Conservation (phyloP, 495 filamentous ascomycete genomes). For the Xylaria cubensis region DNA sequence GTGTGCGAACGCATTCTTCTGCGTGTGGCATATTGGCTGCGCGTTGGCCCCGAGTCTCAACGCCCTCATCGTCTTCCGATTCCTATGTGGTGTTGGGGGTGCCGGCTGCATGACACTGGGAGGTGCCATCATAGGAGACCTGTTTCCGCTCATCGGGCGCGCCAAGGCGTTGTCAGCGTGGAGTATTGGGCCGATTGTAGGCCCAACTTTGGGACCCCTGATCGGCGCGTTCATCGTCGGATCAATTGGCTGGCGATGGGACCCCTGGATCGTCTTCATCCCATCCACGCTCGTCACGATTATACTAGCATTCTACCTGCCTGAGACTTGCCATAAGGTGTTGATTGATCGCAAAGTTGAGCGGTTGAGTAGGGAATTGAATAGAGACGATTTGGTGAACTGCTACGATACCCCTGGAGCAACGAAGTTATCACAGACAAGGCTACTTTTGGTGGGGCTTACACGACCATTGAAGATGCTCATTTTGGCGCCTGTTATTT, state of each 20-base stretch:
- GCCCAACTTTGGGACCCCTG: constrained; percentile 54
- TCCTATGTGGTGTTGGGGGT: constrained; percentile 68
- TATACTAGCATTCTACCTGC: constrained; percentile 55
- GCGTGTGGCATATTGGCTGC: constrained; percentile 73
- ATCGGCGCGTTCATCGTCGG: constrained; percentile 60
- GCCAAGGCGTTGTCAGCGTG: constrained; percentile 65
- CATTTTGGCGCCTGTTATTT: constrained; percentile 67
- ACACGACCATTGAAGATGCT: constrained; percentile 63
- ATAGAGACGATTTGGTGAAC: constrained; percentile 40
- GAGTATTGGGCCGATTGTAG: constrained; percentile 50
- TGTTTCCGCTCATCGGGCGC: constrained; percentile 61
- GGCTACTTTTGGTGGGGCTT: constrained; percentile 47
- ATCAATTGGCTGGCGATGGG: constrained; percentile 65
- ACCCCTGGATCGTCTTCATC: constrained; percentile 64
- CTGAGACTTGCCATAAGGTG: constrained; percentile 61
- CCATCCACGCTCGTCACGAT: constrained; percentile 47
- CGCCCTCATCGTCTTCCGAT: constrained; percentile 67
- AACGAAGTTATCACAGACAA: constrained; percentile 29
- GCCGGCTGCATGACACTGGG: constrained; percentile 60
- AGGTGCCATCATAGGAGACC: constrained; percentile 62
- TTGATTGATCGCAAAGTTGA: constrained; percentile 58
- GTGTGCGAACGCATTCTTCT: constrained; percentile 69
- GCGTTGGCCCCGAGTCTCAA: constrained; percentile 66
- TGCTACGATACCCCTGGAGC: constrained; percentile 40
- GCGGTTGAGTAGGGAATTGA: constrained; percentile 44